A percentile compares a stretch with the other conserved stretches of the same genome.
Conservation (phyloP, 768 basidiomycete species). For the Tulasnella sp. region DNA sequence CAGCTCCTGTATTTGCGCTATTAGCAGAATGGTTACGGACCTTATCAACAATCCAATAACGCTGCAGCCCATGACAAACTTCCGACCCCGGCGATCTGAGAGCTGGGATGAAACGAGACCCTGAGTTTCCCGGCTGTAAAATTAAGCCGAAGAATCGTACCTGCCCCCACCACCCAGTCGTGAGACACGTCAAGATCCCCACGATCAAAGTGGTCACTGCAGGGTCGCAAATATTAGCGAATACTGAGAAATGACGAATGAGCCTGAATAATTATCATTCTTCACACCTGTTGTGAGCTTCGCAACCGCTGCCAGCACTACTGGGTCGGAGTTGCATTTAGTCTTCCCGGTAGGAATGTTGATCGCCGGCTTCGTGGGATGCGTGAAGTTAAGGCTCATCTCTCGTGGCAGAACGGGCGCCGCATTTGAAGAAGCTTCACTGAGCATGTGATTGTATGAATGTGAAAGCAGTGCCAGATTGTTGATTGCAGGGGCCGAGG, state of each 20-base stretch:
- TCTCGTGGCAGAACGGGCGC: background rate
- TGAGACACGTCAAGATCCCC: constrained; percentile 73
- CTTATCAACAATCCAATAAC: constrained; percentile 57
- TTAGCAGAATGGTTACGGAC: constrained; percentile 25
- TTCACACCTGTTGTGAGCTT: constrained; percentile 55
- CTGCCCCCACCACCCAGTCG: constrained; percentile 78
- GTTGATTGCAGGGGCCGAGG: background rate
- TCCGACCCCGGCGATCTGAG: constrained; percentile 76
- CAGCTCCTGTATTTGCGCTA: background rate
- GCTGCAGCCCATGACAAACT: constrained; percentile 57
- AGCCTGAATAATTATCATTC: constrained; percentile 33
- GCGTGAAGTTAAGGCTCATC: background rate
- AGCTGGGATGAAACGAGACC: constrained; percentile 44
- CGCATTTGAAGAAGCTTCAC: background rate
- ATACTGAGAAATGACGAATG: background rate
- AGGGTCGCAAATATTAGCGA: background rate
- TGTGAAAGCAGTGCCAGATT: background rate
- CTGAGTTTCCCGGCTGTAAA: background rate
- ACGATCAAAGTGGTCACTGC: constrained; percentile 60
- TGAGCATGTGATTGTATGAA: background rate
- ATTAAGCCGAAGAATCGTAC: constrained; percentile 3
- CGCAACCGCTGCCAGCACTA: constrained; percentile 68
- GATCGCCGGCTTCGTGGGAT: background rate
- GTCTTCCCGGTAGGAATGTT: constrained; percentile 32
- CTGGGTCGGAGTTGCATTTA: constrained; percentile 63